Conservation (phyloP, 2,329 filamentous ascomycete species). For the Cryphonectria japonica region DNA sequence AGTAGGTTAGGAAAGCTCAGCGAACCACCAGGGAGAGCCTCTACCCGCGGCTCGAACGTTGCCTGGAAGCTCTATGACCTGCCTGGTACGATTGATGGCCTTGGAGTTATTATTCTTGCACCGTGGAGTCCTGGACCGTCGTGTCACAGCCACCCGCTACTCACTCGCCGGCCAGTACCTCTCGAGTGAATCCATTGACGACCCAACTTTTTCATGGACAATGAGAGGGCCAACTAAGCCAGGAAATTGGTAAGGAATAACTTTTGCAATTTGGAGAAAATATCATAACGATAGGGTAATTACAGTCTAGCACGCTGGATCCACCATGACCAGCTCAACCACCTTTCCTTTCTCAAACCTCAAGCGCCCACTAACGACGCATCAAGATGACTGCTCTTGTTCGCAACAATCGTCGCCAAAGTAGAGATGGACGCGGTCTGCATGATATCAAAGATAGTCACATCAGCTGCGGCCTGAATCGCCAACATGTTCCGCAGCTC, state of each 20-base stretch:
- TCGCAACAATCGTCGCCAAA: constrained; percentile 2
- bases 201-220: background rate
- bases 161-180: too few relatives aligned
- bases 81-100: too few relatives aligned
- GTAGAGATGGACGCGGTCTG: constrained; percentile 9
- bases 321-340: background rate
- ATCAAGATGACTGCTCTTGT: constrained; percentile 16
- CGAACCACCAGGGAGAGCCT: background rate
- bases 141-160: background rate
- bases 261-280: background rate
- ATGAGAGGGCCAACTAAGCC: background rate
- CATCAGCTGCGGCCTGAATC: constrained; percentile 17
- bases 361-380: background rate
- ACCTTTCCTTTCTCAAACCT: background rate
- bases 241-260: background rate
- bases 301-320: background rate
- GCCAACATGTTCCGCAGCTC: constrained; percentile 36
- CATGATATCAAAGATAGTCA: constrained; percentile 24
- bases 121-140: background rate
- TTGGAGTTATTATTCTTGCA: background rate
- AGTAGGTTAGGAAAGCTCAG: background rate
- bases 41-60: background rate
- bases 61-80: background rate
- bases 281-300: background rate
- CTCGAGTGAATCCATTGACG: too few relatives aligned